A percentile compares a stretch with the other conserved stretches of the same genome.
Conservation (phyloP, 108 stramenopile species). For the Nannochloropsis salina region DNA sequence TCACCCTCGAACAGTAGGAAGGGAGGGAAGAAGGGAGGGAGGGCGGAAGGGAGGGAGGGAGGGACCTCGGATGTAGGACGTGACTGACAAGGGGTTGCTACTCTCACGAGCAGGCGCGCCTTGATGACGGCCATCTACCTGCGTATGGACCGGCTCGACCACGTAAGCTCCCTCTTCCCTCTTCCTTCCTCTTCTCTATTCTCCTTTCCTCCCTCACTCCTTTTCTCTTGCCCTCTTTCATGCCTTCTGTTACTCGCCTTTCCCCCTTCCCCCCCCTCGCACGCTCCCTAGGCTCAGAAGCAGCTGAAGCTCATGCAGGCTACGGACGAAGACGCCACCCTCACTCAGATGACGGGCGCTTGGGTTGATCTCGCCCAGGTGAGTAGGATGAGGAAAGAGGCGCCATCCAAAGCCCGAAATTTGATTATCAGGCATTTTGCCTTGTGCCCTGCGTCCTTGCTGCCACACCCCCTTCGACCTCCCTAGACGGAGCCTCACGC, state of each 20-base stretch:
- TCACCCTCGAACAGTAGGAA: conserved; percentile 75
- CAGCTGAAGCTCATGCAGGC: conserved; percentile 62
- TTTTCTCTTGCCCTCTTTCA: background rate
- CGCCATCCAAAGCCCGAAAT: background rate
- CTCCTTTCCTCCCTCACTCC: background rate
- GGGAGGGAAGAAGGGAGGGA: background rate
- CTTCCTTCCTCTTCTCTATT: conserved; percentile 59
- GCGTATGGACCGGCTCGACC: conserved; percentile 82
- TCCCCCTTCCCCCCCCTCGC: background rate
- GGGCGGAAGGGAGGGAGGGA: background rate
- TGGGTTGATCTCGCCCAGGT: conserved; percentile 66
- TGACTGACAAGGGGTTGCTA: background rate
- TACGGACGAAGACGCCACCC: conserved; percentile 86
- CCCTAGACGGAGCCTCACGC: background rate
- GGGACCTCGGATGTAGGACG: background rate
- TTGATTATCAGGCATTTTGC: background rate
- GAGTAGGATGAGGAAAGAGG: background rate
- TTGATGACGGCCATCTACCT: conserved; percentile 81
- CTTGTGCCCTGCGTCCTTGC: background rate
- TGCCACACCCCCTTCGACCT: background rate
- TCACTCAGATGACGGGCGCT: conserved; percentile 78
- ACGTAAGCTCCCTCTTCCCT: background rate
- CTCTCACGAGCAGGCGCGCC: conserved; percentile 40
- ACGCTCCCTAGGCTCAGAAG: conserved; percentile 25
- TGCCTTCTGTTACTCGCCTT: background rate